Base-by-base conservation (phyloP, 371 early-diverging fungal species). In the Fennellomyces sp. region DNA sequence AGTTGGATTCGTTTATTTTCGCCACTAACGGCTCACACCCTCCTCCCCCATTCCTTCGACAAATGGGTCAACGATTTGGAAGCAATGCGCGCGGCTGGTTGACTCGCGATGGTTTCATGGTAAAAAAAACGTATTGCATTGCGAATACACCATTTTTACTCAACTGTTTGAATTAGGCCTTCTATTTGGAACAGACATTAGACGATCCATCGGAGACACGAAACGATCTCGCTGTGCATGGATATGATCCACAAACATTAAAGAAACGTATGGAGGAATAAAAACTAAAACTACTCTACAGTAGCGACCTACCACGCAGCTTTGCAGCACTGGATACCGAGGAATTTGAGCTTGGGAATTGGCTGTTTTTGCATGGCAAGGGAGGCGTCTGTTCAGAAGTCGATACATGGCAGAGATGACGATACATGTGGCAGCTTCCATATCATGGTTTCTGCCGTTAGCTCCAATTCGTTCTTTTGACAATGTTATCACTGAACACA, bases 151-250 rank as follows among this genome's bases (percentile, higher is more conserved):
- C n/a, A n/a, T n/a, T n/a, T n/a, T n/a, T n/a, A n/a, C n/a, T n/a
- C n/a, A n/a, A n/a, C n/a, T n/a, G 39, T 15, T 39, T 17, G 17
- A 39, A 39, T 39, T 47, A 75, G 76, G 81, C 78, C 48, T 86
- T 86, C 58, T 86, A 82, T 62, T 66, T 83, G 54, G 84, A 86
- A 45, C 86, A 86, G 62, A 83, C 86, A 0, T 58, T 86, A 26
- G 86, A 76, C 52, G 86, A 86, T 51, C 79, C 80, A 3, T 70
- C 76, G n/a, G 86, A 86, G 64, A 86, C 86, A 1, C 69, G 80
- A 52, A 78, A 78, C 15, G 86, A 86, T 59, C 68, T 86, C 38
- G 66, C 67, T 47, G 81, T 76, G 38, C 86, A 86, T 63, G 84
- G 84, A 21, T 86, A 78, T 58, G 82, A 86, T 62, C 75, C 77